Base-by-base conservation (phyloP, 2,329 filamentous ascomycete species). In the Chrysosphaeria jannelii region DNA sequence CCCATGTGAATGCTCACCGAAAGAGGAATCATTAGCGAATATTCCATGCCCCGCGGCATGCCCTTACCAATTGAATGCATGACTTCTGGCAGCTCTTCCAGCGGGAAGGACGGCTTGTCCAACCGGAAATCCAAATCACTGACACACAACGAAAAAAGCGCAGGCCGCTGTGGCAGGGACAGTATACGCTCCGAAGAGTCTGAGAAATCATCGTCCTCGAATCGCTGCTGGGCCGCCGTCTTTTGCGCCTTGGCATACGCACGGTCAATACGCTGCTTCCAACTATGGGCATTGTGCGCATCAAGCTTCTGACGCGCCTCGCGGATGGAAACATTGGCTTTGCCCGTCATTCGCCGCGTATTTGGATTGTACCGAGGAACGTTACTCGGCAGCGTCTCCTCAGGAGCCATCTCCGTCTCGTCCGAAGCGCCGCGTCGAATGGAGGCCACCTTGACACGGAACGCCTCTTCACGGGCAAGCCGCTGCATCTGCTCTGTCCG, bases 21-120 rank as follows among this genome's bases (percentile, higher is more conserved):
- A 66, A 91, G 76, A 0, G 85, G 88, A 8, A 97, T 51, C 10
- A 97, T 54, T 11, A 97, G 51, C 7, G 76, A 66, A 40, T 93
- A 97, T 36, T 81, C 53, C 59, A 78, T 97, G 36, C 88, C 68
- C 30, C 63, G 55, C 1, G 85, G 85, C 63, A 97, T 88, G 1
- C 85, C 85, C 46, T 97, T 97, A n/a, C 85, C 85, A 27, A 93
- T 67, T 22, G 63, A 61, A 38, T 91, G 59, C 13, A 97, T 49
- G 39, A 89, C 97, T 10, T 70, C 59, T 0, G 81, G 72, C 25
- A 81, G 62, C 8, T 90, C 66, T 3, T 61, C 53, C 28, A 89
- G 49, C 0, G 78, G 69, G 39, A 97, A 97, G 0, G 74, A 81
- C 1, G 85, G 85, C 40, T 90, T 91, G 42, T 93, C 85, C 28